Evolutionary conservation across 805 yeast species (phyloP).

Genomic region (Cyberlindnera mississippiensis): DNA sequence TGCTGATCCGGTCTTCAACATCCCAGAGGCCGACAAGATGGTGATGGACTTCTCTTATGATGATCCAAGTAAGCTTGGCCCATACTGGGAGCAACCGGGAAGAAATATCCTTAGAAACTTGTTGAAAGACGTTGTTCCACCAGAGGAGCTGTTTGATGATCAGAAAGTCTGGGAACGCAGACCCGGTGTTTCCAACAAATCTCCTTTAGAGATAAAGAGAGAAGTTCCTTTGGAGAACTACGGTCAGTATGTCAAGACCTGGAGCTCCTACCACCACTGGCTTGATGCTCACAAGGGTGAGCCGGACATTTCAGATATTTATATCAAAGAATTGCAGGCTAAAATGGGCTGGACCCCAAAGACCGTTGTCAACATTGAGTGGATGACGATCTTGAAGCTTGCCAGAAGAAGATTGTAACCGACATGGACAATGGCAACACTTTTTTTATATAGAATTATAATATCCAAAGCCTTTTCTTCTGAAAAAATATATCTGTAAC

Average conservation of each 20-base stretch:
- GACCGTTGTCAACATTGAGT: constrained; percentile 39
- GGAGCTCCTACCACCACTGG: constrained; percentile 66
- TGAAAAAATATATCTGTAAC: no score
- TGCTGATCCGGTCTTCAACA: constrained; percentile 60
- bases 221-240: constrained; percentile 43
- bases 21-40: constrained; percentile 52
- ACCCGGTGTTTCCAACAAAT: constrained; percentile 6
- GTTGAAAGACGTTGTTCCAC: constrained; percentile 41
- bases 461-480: no score
- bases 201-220: constrained; percentile 32
- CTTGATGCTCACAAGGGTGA: constrained; percentile 29
- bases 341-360: constrained; percentile 44
- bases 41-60: constrained; percentile 49
- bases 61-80: constrained; percentile 48
- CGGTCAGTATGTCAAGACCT: constrained; percentile 56
- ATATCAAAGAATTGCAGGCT: constrained; percentile 33
- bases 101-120: constrained; percentile 46
- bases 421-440: no score
- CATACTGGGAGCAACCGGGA: constrained; percentile 88
- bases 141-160: constrained; percentile 40
- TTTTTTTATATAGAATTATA: no score
- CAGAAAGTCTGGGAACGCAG: constrained; percentile 28
- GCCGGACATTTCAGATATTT: constrained; percentile 33
- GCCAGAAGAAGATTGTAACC: constrained; percentile 30
- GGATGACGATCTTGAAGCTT: constrained; percentile 50